Evolutionary conservation across 2,329 filamentous ascomycete genomes (phyloP), one percentile per base, ranked within the genome.

Genomic region (Aspergillus niger): DNA sequence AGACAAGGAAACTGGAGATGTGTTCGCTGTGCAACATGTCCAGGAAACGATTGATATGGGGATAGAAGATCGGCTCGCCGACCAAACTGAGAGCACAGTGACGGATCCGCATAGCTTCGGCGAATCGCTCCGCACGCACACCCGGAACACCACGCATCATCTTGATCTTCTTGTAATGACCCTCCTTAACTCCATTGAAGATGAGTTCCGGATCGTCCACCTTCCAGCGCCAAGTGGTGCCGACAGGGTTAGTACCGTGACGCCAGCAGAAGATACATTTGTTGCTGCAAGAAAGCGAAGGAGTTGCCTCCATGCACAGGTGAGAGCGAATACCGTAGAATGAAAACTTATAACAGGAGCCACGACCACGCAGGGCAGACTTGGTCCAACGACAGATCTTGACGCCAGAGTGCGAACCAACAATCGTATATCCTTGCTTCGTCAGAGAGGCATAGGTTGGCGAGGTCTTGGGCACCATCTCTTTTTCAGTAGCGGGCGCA

Each of bases 181-280:
- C 91, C 61, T 89, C 88, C 74, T 96, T 97, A 65, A 97, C 92
- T 52, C 94, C 94, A 39, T 90, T 81, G 72, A 97, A 97, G 68
- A 98, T 96, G 69, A 92, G 77, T 24, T 97, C 90, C 0, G 94
- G 93, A 0, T 91, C 89, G 72, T 98, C 95, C 30, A 97, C 91
- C 54, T 93, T 87, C 94, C 94, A 99, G 62, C 94, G 89, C 94
- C 95, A 98, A 4, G 90, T 96, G 2, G 95, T 98, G 51, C 93
- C 93, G 0, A 98, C 95, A 0, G 94, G 94, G 74, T 98, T 99
- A 0, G 95, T 98, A 56, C 94, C 95, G 73, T 98, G 95, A 6
- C 95, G 89, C 95, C 94, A 99, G 83, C 94, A 99, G 77, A 98
- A 99, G 66, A 99, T 92, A 76, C 95, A 98, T 76, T 99, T 98